Evolutionary conservation across 169 alveolate species (phyloP).

Genomic region (Plasmodium fragile): DNA sequence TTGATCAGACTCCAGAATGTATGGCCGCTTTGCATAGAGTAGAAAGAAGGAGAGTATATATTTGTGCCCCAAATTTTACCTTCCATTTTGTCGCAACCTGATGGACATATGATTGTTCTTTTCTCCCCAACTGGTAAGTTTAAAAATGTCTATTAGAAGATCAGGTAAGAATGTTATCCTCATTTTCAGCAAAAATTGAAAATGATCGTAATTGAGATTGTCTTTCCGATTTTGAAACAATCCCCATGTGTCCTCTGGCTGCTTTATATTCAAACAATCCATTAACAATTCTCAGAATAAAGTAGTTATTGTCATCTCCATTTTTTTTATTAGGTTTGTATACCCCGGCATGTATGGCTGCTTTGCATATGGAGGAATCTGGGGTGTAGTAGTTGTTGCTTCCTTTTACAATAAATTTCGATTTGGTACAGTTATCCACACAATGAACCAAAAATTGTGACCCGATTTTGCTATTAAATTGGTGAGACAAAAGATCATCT

Average conservation of each 20-base stretch:
- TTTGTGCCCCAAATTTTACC: constrained; percentile 83
- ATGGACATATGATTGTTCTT: constrained; percentile 85
- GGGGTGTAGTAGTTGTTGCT: constrained; percentile 87
- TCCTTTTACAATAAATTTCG: constrained; percentile 80
- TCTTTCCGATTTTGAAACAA: constrained; percentile 33
- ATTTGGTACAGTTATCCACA: constrained; percentile 79
- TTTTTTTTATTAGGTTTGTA: constrained; percentile 7
- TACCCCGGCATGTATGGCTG: constrained; percentile 91
- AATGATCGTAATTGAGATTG: constrained; percentile 87
- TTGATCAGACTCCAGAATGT: constrained; percentile 84
- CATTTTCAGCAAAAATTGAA: constrained; percentile 85
- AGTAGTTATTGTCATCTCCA: background rate
- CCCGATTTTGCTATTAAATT: constrained; percentile 84
- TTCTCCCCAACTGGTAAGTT: constrained; percentile 85
- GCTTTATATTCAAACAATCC: constrained; percentile 81
- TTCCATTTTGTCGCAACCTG: constrained; percentile 85
- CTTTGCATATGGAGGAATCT: constrained; percentile 92
- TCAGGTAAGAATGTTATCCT: constrained; percentile 78
- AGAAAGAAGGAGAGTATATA: constrained; percentile 89
- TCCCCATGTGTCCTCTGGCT: constrained; percentile 86
- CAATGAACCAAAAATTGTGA: constrained; percentile 82
- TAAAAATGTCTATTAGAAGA: constrained; percentile 83
- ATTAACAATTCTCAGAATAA: constrained; percentile 77
- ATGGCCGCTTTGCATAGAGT: constrained; percentile 93
- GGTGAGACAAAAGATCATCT: constrained; percentile 55